Base-by-base conservation (phyloP, 2,329 filamentous ascomycete species). In the Apiospora malaysiana region DNA sequence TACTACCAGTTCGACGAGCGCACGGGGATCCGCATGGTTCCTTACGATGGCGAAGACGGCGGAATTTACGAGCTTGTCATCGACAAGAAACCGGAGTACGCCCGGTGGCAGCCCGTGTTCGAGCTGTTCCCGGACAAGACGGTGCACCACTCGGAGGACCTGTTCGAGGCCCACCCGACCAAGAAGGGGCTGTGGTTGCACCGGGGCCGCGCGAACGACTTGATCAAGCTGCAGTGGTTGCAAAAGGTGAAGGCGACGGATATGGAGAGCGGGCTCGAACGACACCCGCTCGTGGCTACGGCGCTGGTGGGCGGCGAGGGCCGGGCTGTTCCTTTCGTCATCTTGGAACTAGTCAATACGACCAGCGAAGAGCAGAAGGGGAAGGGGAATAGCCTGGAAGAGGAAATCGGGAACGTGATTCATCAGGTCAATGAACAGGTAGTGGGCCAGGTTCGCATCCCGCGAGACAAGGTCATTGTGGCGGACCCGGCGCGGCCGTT, bases 221-320 rank as follows among this genome's bases (percentile, higher is more conserved):
- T 68, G 37, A 23, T 70, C 70, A 70, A 70, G 66, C 66, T 70
- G 3, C 18, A 59, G 32, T 70, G 70, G 70, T 40, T 70, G 47
- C 59, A 66, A 23, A 46, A 70, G 49, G 49, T 70, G 3, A 43
- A 51, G 40, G 70, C 70, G 4, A 23, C 27, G 14, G 66, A 70
- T 23, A 66, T 70, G 40, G 70, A 70, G 66, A 68, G 66, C 25
- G 70, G 66, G 18, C 66, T 70, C 1, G 23, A 47, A 42, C 7
- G 37, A 21, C 46, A 70, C 25, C 46, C 47, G 7, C 45, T 45
- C 9, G 43, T 70, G 5, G 42, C 37, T 18, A 51, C 40, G 27
- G 70, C 70, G 21, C 18, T 70, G 47, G 70, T 70, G 3, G 70
- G 66, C 6, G 70, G 70, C n/a, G 70, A 70, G 40, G 70, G 70